phyloP scores from a whole-genome alignment of 306 rosid genomes.

The Castanea mollissima region DNA sequence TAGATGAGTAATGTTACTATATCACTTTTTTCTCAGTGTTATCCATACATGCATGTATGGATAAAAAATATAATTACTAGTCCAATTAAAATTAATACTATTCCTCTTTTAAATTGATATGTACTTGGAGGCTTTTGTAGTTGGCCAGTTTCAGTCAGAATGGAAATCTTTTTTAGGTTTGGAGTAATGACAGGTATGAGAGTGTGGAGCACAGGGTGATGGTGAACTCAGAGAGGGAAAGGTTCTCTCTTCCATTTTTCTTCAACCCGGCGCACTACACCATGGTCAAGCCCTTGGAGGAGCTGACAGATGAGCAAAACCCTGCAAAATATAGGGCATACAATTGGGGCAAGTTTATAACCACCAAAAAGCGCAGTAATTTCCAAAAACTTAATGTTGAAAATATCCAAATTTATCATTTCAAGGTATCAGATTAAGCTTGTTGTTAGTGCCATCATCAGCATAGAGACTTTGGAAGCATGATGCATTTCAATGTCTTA shows the following conservation, averaged over 20 bases:
- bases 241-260: constrained; percentile 46
- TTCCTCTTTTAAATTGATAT: too few relatives aligned
- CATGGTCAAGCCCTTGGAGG: constrained; percentile 39
- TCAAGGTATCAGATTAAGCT: constrained; percentile 13
- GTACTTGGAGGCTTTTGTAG: neutral
- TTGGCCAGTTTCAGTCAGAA: neutral
- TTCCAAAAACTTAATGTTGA: constrained; percentile 46
- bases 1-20: too few relatives aligned
- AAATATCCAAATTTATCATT: constrained; percentile 44
- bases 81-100: too few relatives aligned
- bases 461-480: too few relatives aligned
- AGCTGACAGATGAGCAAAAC: constrained; percentile 35
- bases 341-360: constrained; percentile 54
- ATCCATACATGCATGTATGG: too few relatives aligned
- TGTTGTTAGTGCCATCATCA: neutral
- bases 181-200: constrained; percentile 69
- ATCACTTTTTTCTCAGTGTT: too few relatives aligned
- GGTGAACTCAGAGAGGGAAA: constrained; percentile 19
- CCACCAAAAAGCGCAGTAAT: constrained; percentile 29
- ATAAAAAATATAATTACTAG: too few relatives aligned
- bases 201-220: constrained; percentile 67
- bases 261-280: constrained; percentile 59
- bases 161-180: constrained; percentile 43
- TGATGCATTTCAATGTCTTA: too few relatives aligned
- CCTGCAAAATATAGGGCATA: constrained; percentile 47